phyloP scores from a whole-genome alignment of 139 green algal genomes.

The Diplosphaera chodatii region DNA sequence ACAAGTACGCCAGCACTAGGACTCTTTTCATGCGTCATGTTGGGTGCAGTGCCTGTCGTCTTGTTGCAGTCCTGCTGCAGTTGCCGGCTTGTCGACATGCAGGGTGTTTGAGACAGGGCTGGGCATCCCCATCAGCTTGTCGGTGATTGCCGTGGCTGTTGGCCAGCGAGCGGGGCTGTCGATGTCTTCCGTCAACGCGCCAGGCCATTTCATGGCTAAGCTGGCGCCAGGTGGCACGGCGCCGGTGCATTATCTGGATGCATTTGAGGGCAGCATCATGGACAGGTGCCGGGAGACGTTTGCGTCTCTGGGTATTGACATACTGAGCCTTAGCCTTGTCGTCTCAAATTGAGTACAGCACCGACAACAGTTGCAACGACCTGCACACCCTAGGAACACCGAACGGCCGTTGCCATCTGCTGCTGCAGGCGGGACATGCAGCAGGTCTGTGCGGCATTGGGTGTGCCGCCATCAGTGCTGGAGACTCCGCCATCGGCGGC shows the following conservation, averaged over 20 bases:
- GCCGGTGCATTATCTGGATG: slow-evolving; percentile 45
- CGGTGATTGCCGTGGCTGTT: slow-evolving; percentile 46
- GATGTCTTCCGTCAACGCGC: slow-evolving; percentile 23
- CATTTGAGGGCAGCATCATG: slow-evolving; percentile 49
- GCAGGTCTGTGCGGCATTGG: no score
- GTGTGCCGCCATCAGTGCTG: no score
- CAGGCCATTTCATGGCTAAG: slow-evolving; percentile 43
- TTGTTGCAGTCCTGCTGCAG: no score
- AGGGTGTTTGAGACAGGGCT: not conserved
- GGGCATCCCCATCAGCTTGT: slow-evolving; percentile 62
- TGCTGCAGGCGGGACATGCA: not conserved
- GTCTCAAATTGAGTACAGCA: no score
- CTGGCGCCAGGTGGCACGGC: slow-evolving; percentile 6
- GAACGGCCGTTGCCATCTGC: not conserved
- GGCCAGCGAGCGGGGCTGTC: slow-evolving; percentile 35
- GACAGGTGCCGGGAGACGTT: not conserved
- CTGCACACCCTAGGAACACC: no score
- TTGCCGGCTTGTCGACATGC: no score
- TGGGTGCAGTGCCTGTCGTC: no score
- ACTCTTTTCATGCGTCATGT: no score
- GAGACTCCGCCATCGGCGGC: slow-evolving; percentile 11
- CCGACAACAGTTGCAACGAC: no score
- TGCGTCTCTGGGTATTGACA: no score
- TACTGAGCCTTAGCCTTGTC: no score
- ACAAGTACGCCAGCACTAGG: not conserved